Base-by-base conservation (phyloP, 1,139 yeast genomes). In the Kodamaea alishanica region DNA sequence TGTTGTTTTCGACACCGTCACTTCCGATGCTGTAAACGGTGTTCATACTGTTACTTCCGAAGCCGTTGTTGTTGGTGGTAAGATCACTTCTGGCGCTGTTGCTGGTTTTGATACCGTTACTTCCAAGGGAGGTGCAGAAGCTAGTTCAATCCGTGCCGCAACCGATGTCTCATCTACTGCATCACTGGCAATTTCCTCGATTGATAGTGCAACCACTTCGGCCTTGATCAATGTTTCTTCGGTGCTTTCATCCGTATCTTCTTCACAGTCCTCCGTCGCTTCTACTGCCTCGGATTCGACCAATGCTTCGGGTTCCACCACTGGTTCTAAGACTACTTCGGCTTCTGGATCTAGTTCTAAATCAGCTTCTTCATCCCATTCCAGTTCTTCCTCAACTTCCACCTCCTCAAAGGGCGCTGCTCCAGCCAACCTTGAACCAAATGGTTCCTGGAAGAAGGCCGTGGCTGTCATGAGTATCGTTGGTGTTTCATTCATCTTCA, bases 361-460 rank as follows among this genome's bases (percentile, higher is more conserved):
- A 24, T 32, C 48, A 25, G 39, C 46, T 22, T 48, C 52, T 9
- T 24, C 48, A 10, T 37, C 38, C 6, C 27, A 45, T 24, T 30
- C 43, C 11, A 35, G 52, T 12, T 33, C 42, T 6, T 28, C 47
- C 9, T 32, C 49, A 9, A 34, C 46, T 4, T 39, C 53, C 7
- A 30, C 45, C 10, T 30, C 52, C 3, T 47, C 58, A 8, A 36
- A 44, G 27, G 41, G 50, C 6, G 41, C 45, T 28, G 46, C 46
- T 33, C 41, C 39, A 25, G 26, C 38, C 39, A 41, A 48, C 30
- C 33, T 37, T 38, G 39, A 51, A 25, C 59, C 57, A 23, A 30
- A 55, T 26, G 61, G 64, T 27, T 58, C 65, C 40, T 69, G 73
- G 75, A 70, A 70, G 58, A 65, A 56, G 54, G 61, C 70, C 28